Conservation (phyloP, 1,139 yeast genomes). For the Debaryomyces udenii region DNA sequence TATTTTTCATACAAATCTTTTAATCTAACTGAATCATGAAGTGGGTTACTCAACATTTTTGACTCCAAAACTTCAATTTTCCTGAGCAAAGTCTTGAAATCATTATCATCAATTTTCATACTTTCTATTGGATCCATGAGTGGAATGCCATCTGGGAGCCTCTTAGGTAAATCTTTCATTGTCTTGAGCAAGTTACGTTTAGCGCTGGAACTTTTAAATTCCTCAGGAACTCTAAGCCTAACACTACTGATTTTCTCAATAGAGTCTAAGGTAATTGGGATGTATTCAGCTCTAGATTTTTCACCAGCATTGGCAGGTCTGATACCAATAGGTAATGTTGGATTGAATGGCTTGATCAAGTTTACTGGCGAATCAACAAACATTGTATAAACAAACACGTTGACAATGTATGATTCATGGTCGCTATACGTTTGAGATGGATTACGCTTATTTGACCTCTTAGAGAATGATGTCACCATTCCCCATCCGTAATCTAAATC, state of each 20-base stretch:
- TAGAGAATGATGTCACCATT: conserved; percentile 74
- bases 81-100: conserved; percentile 67
- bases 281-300: conserved; percentile 70
- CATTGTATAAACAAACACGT: conserved; percentile 80
- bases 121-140: conserved; percentile 84
- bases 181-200: conserved; percentile 77
- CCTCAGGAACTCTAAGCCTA: conserved; percentile 80
- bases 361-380: conserved; percentile 76
- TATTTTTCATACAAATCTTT: conserved; percentile 65
- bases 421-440: conserved; percentile 60
- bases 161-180: conserved; percentile 72
- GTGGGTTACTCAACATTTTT: conserved; percentile 69
- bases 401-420: conserved; percentile 87
- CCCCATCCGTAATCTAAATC: conserved; percentile 91
- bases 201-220: conserved; percentile 69
- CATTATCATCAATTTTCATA: conserved; percentile 86
- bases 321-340: conserved; percentile 82
- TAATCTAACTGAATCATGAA: conserved; percentile 66
- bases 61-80: conserved; percentile 83
- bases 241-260: conserved; percentile 77
- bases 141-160: conserved; percentile 91
- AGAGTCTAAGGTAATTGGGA: conserved; percentile 82
- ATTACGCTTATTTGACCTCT: conserved; percentile 64
- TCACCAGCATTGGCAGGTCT: conserved; percentile 80
- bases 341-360: conserved; percentile 70